These are phyloP conservation scores for Ophiostoma triangulosporum DNA, from an alignment of 2,329 filamentous ascomycete genomes.

Conservation along the genomic window DNA sequence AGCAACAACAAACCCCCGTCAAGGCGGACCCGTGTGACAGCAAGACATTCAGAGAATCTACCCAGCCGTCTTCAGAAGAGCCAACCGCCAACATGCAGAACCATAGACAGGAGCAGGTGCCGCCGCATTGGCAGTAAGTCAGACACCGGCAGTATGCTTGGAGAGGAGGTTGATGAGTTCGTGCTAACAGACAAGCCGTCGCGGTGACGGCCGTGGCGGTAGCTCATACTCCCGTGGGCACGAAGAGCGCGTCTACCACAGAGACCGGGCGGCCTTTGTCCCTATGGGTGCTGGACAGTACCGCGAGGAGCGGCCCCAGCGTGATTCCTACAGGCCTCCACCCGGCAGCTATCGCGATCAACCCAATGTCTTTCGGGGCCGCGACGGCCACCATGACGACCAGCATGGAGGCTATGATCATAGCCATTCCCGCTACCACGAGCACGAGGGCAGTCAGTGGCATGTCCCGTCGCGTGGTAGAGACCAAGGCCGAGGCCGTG, in stretches of 20 bases:
- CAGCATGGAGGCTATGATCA: not conserved
- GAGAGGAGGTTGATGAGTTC: too few species aligned
- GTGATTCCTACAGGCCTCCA: not conserved
- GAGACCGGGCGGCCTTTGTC: not conserved
- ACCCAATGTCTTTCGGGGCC: too few species aligned
- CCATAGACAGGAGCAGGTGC: not conserved
- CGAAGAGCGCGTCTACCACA: not conserved
- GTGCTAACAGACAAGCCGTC: not conserved
- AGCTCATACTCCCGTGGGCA: not conserved
- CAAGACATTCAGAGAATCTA: not conserved
- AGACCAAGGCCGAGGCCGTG: not conserved
- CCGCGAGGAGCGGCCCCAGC: not conserved
- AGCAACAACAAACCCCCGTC: not conserved
- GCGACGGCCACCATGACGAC: not conserved
- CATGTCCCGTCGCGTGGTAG: not conserved
- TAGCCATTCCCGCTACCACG: not conserved
- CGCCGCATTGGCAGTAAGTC: not conserved
- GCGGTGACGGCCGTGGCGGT: not conserved
- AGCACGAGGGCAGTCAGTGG: not conserved
- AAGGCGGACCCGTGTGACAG: not conserved
- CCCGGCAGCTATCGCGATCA: not conserved
- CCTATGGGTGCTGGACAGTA: not conserved
- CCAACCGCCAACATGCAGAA: not conserved
- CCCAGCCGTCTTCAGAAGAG: not conserved
- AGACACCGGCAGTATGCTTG: not conserved